Evolutionary conservation across 2,329 filamentous ascomycete species (phyloP), one percentile per base, ranked within the genome.

Genomic region (Elsinoe necatrix): DNA sequence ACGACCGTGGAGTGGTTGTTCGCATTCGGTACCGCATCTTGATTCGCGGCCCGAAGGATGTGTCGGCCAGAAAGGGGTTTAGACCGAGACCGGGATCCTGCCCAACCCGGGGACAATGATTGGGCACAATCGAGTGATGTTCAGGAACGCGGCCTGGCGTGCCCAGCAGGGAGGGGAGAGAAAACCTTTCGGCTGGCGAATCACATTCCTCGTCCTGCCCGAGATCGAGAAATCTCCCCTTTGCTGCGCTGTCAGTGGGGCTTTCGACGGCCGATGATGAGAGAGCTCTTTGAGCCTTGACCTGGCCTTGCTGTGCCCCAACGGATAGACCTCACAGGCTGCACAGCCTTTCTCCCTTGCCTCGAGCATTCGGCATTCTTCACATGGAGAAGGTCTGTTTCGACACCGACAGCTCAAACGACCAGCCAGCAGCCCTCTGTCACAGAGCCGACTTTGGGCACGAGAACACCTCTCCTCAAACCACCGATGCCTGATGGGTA

Each of bases 121-220:
- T 50, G 45, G 45, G 7, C 45, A 50, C 4, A 11, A 50, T 31
- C 9, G 2, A 6, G 25, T 52, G 48, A 52, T 52, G 11, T 7
- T 52, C 48, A 52, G 48, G 48, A 52, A 52, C 48, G 48, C 48
- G 48, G 16, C 48, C 34, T 39, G 48, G 48, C 48, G 48, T 20
- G 4, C 31, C 31, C 48, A 52, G 48, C 12, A 52, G 34, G 18
- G 11, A 34, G n/a, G 48, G 25, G 3, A 5, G 34, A 29, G 48
- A 34, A 25, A 34, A 37, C 11, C 18, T 39, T 14, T 16, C 11
- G 31, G 48, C 48, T 37, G 48, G 48, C 48, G 31, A 52, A 52
- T 52, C 48, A 52, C 48, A 37, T 52, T 37, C 48, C 31, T 20
- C 16, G 27, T 21, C 31, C 48, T 37, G 48, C 48, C n/a, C 48